Percentiles rank a stretch among this genome's conserved stretches.
These are phyloP conservation scores for Hawksworthiomyces lignivorus DNA, from an alignment of 2,329 filamentous ascomycete species.

Conservation along the genomic window DNA sequence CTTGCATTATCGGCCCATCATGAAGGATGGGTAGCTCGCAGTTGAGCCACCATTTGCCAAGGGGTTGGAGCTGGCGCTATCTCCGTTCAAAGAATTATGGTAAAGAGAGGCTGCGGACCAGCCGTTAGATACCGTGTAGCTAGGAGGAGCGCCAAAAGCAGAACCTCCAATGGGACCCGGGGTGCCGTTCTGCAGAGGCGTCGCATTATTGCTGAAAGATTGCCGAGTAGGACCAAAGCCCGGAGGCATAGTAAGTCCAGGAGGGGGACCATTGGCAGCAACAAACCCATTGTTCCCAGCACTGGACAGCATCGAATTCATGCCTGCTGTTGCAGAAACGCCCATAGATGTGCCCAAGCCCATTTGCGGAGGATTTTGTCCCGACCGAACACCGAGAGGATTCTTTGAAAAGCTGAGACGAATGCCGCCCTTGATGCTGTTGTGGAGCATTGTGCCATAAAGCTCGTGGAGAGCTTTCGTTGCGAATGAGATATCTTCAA, in stretches of 20 bases:
- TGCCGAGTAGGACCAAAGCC: conserved; percentile 42
- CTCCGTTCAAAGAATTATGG: conserved; percentile 1
- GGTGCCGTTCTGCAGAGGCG: neutral
- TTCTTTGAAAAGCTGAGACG: conserved; percentile 97
- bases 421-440: conserved; percentile 91
- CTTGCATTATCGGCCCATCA: conserved; percentile 19
- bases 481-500: conserved; percentile 85
- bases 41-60: conserved; percentile 8
- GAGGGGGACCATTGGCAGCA: conserved; percentile 68
- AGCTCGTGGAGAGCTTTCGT: conserved; percentile 86
- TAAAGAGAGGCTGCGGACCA: neutral
- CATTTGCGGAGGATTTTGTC: conserved; percentile 48
- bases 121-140: conserved; percentile 6
- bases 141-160: conserved; percentile 13
- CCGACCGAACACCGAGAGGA: conserved; percentile 81
- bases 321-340: conserved; percentile 48
- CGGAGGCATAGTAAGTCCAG: conserved; percentile 69
- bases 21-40: conserved; percentile 18
- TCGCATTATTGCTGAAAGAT: neutral
- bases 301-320: conserved; percentile 30
- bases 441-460: conserved; percentile 79
- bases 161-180: neutral
- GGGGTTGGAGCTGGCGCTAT: conserved; percentile 4
- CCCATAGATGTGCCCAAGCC: conserved; percentile 17
- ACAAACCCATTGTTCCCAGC: conserved; percentile 51